Evolutionary conservation across 2,329 filamentous ascomycete species (phyloP), one percentile per base, ranked within the genome.

Genomic region (Cordyceps cicadae): DNA sequence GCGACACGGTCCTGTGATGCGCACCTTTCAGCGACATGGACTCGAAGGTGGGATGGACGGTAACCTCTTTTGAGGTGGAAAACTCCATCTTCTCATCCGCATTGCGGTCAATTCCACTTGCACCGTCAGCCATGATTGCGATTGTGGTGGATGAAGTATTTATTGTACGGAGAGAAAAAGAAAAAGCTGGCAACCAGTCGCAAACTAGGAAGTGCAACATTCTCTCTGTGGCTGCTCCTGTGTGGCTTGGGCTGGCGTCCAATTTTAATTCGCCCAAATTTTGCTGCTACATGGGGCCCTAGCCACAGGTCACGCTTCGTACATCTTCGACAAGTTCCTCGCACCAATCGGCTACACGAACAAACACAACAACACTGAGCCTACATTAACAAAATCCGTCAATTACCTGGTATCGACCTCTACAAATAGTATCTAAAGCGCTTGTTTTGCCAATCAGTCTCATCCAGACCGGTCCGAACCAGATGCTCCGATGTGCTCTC

Each of bases 11-110:
- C 57, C 61, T 29, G 37, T 37, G 17, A 41, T 62, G 61, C 74
- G 64, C 74, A 85, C 84, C 85, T 79, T 99, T 99, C 74, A 99
- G 75, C 68, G 95, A 92, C 93, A 97, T 96, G 63, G 90, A 89
- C 79, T 95, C 90, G 73, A 96, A 94, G 59, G 92, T 96, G 51
- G 92, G 92, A 70, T 93, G 91, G 62, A 94, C 94, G 2, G 89
- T 94, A 63, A 97, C 93, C 82, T 97, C 94, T 79, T 96, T 97
- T 65, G 93, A 97, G 74, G 94, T 99, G 66, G 88, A 89, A 76
- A 99, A 97, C 80, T 97, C 93, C 87, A 97, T 96, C 76, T 90
- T 87, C 81, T 96, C 92, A 75, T 97, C 94, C 66, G 87, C 87
- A 79, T 92, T 92, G 78, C 90, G 88, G 77, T 99, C 93, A 73